These are phyloP conservation scores for Hemisphaericaspora subhashii DNA, from an alignment of 1,139 yeast species.

Conservation along the genomic window DNA sequence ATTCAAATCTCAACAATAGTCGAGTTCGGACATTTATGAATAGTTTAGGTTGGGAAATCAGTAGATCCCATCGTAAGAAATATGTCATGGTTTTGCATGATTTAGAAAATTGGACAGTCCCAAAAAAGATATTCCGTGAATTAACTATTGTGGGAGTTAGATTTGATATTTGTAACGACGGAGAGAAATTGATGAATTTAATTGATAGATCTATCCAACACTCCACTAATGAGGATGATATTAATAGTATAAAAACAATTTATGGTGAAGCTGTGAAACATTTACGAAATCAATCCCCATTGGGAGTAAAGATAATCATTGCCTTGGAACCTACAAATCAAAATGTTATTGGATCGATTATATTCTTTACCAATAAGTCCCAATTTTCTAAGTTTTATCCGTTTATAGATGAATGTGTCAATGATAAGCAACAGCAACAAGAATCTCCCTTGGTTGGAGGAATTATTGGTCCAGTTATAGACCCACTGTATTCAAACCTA, in stretches of 20 bases:
- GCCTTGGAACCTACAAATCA: conserved; percentile 59
- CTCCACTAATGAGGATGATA: conserved; percentile 9
- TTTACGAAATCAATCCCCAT: conserved; percentile 17
- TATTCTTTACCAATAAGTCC: conserved; percentile 52
- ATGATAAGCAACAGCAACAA: conserved; percentile 5
- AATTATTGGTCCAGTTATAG: conserved; percentile 57
- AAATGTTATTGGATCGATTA: conserved; percentile 54
- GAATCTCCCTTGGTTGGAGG: conserved; percentile 43
- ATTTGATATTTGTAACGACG: conserved; percentile 53
- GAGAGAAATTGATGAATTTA: conserved; percentile 38
- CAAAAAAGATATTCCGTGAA: conserved; percentile 55
- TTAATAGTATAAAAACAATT: conserved; percentile 16
- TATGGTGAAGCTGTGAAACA: conserved; percentile 28
- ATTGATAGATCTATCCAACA: conserved; percentile 20
- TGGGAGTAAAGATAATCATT: conserved; percentile 50
- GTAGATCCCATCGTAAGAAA: conserved; percentile 20
- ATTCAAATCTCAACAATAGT: conserved; percentile 21
- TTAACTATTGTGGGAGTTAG: conserved; percentile 60
- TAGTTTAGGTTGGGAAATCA: conserved; percentile 40
- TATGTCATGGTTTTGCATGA: conserved; percentile 40
- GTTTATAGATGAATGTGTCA: conserved; percentile 40
- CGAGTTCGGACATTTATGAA: conserved; percentile 34
- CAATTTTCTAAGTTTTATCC: conserved; percentile 53
- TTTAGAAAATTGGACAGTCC: conserved; percentile 50
- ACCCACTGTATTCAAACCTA: conserved; percentile 54